Percentiles rank a stretch among this genome's conserved stretches.
phyloP scores from a whole-genome alignment of 768 basidiomycete species.

The Russula sp. region DNA sequence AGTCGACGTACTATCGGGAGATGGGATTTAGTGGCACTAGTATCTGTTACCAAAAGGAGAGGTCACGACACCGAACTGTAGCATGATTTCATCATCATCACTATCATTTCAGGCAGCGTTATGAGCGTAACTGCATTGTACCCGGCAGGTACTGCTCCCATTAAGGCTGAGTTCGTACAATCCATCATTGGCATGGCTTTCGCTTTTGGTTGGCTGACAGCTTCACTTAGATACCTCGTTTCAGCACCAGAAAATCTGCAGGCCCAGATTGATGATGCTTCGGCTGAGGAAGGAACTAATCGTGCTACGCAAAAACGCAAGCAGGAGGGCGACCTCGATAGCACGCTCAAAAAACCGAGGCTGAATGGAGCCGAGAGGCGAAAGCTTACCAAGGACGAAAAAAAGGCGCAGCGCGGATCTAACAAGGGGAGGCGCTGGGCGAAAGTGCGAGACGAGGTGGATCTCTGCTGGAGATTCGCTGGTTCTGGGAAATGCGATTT shows the following conservation, averaged over 20 bases:
- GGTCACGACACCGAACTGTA: not conserved
- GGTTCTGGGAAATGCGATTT: constrained; percentile 64
- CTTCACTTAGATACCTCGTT: constrained; percentile 37
- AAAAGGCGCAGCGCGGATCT: constrained; percentile 68
- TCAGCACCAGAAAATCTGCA: constrained; percentile 21
- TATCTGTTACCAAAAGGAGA: not conserved
- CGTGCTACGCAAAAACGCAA: constrained; percentile 26
- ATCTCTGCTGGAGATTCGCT: constrained; percentile 79
- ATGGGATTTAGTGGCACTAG: too few relatives aligned
- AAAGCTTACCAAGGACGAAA: constrained; percentile 55
- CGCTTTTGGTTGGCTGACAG: not conserved
- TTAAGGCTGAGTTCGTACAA: constrained; percentile 45
- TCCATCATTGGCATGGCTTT: not conserved
- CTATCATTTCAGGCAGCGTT: not conserved
- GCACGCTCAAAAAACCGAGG: constrained; percentile 28
- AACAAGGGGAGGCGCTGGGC: constrained; percentile 81
- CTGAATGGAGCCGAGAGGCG: constrained; percentile 35
- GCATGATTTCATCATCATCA: not conserved
- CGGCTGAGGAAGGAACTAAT: constrained; percentile 55
- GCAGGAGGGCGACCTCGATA: constrained; percentile 20
- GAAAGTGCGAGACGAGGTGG: constrained; percentile 70
- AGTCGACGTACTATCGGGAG: too few relatives aligned
- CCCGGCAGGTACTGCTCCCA: constrained; percentile 44
- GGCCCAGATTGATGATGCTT: constrained; percentile 46
- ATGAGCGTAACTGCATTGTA: constrained; percentile 7